Evolutionary conservation across 192 early-diverging fungal genomes (phyloP).

Genomic region (Mortierella claussenii): DNA sequence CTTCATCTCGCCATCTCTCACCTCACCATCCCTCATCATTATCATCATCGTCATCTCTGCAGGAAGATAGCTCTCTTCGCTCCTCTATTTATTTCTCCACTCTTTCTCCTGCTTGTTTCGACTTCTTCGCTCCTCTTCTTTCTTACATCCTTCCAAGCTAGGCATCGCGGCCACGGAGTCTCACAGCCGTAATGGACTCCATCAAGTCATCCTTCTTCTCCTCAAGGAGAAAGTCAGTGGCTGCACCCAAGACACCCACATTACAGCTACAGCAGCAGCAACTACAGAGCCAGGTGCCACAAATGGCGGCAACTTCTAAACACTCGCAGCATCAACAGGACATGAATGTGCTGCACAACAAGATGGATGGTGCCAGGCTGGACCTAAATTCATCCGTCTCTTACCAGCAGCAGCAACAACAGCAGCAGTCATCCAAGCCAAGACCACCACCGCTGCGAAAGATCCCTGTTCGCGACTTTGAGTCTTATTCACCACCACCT

Average conservation of each 20-base stretch:
- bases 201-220: conserved; percentile 42
- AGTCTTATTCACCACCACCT: conserved; percentile 41
- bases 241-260: conserved; percentile 15
- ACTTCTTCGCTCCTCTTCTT: not conserved
- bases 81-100: not conserved
- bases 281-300: not conserved
- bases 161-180: not conserved
- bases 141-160: not conserved
- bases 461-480: conserved; percentile 44
- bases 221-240: conserved; percentile 32
- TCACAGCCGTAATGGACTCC: conserved; percentile 19
- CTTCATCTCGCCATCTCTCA: no score
- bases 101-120: not conserved
- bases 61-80: no score
- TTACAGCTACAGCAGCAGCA: conserved; percentile 14
- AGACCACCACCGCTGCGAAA: conserved; percentile 38
- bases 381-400: conserved; percentile 28
- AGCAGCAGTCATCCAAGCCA: conserved; percentile 8
- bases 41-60: no score
- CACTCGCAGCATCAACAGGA: conserved; percentile 7
- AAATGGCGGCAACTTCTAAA: not conserved
- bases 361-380: conserved; percentile 26
- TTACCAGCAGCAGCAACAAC: conserved; percentile 1
- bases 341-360: no score
- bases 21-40: no score